These are phyloP conservation scores for Hordeum marinum DNA, from an alignment of 176 grass and related monocot species.

Conservation along the genomic window DNA sequence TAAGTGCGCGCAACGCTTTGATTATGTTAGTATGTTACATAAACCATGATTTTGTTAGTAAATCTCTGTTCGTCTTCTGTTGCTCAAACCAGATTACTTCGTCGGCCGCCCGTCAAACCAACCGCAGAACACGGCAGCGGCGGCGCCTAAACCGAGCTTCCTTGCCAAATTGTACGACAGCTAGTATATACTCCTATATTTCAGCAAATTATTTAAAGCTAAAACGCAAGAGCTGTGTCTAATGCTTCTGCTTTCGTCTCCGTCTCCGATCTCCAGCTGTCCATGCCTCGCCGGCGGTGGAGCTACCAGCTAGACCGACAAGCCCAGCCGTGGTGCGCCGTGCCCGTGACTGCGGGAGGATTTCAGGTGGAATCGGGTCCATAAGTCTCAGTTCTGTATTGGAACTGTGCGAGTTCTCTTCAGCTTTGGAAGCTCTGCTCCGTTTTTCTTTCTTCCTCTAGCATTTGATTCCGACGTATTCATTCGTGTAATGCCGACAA, in stretches of 20 bases:
- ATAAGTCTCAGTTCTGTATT: not conserved
- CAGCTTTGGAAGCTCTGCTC: not conserved
- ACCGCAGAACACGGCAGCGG: not conserved
- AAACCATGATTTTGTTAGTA: not conserved
- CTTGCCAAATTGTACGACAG: conserved; percentile 22
- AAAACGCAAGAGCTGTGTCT: not conserved
- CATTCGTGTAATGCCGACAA: not conserved
- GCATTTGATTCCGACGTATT: not conserved
- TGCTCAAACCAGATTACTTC: conserved; percentile 18
- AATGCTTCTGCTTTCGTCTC: not conserved
- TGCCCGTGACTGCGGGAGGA: not conserved
- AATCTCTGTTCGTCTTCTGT: not conserved
- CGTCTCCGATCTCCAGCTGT: not conserved
- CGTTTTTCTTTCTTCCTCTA: not conserved
- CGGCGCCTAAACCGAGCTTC: not conserved
- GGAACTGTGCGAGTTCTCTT: not conserved
- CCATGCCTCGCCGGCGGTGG: conserved; percentile 13
- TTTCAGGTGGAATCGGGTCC: not conserved
- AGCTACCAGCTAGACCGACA: not conserved
- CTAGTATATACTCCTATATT: not conserved
- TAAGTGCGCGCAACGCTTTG: not conserved
- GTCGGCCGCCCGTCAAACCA: not conserved
- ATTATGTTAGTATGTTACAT: not conserved
- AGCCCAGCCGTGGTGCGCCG: not conserved
- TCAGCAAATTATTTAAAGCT: not conserved